phyloP scores from a whole-genome alignment of 2,329 filamentous ascomycete species.

The Colletotrichum theobromicola region DNA sequence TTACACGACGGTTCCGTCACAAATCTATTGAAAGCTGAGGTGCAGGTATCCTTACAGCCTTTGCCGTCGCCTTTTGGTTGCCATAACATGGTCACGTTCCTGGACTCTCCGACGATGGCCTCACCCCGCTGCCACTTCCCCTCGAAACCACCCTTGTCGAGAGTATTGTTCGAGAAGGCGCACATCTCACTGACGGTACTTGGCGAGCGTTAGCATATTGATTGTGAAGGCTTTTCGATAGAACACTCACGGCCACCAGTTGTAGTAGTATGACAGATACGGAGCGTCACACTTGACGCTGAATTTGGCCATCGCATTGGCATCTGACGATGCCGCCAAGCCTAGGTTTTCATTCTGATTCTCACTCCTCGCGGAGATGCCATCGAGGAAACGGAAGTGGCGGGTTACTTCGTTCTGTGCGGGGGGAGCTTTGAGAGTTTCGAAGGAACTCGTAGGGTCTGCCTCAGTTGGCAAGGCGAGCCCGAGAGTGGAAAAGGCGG shows the following conservation, averaged over 20 bases:
- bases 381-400: not conserved
- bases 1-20: not conserved
- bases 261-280: conserved; percentile 2
- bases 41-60: not conserved
- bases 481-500: not conserved
- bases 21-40: not conserved
- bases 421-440: not conserved
- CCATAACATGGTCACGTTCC: not conserved
- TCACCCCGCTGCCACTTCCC: not conserved
- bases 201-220: not conserved
- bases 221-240: not conserved
- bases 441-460: not conserved
- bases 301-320: not conserved
- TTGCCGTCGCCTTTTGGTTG: not conserved
- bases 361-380: not conserved
- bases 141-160: not conserved
- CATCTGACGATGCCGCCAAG: not conserved
- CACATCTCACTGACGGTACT: not conserved
- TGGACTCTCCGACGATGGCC: not conserved
- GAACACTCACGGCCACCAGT: not conserved
- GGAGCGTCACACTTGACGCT: not conserved
- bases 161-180: not conserved
- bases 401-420: not conserved
- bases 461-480: not conserved
- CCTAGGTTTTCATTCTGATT: not conserved